phyloP scores from a whole-genome alignment of 805 yeast species.

The Candida easanensis region DNA sequence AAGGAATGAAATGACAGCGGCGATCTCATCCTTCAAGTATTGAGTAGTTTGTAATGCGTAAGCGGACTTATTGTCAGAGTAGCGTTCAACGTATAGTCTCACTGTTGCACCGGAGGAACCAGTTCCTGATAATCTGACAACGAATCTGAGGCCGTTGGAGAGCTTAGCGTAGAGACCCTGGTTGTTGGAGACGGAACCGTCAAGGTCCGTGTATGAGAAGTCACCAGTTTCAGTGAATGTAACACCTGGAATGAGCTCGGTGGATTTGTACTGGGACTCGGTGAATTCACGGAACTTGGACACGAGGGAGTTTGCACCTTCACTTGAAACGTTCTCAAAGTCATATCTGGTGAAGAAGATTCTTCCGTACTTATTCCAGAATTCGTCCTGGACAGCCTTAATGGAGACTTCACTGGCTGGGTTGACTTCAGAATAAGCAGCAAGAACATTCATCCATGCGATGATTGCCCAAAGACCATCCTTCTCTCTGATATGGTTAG shows the following conservation, averaged over 20 bases:
- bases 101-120: conserved; percentile 98
- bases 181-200: conserved; percentile 82
- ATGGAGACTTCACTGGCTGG: conserved; percentile 63
- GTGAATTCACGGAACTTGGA: conserved; percentile 44
- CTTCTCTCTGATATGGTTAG: conserved; percentile 94
- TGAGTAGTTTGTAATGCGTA: conserved; percentile 57
- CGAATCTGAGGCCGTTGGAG: conserved; percentile 77
- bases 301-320: conserved; percentile 71
- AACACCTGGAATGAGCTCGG: conserved; percentile 44
- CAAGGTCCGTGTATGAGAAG: conserved; percentile 89
- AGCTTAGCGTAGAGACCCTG: conserved; percentile 89
- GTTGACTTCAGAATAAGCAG: conserved; percentile 66
- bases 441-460: conserved; percentile 95
- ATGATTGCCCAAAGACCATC: conserved; percentile 98
- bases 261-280: conserved; percentile 42
- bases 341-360: conserved; percentile 97
- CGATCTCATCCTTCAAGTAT: conserved; percentile 61
- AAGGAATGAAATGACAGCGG: conserved; percentile 62
- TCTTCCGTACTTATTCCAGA: conserved; percentile 93
- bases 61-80: conserved; percentile 55
- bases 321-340: conserved; percentile 76
- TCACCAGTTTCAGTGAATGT: conserved; percentile 76
- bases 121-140: conserved; percentile 92
- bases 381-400: conserved; percentile 72
- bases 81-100: conserved; percentile 85